Conservation (phyloP, 2,329 filamentous ascomycete species). For the Lachnellula subtilissima region DNA sequence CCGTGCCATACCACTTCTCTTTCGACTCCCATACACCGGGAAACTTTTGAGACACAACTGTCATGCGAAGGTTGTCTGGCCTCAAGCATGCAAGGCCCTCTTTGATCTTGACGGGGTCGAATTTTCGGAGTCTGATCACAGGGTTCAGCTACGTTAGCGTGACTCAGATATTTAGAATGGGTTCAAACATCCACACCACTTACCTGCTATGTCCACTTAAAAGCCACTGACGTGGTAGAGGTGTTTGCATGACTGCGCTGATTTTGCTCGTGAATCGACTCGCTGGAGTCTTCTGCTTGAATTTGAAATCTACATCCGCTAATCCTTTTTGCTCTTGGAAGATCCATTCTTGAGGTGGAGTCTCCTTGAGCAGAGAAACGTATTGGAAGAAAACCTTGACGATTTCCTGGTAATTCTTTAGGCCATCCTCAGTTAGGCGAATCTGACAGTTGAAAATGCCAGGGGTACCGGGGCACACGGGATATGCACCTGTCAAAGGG, state of each 20-base stretch:
- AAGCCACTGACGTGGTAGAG: slow-evolving; percentile 79
- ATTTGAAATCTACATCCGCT: slow-evolving; percentile 90
- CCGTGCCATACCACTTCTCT: slow-evolving; percentile 97
- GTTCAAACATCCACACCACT: slow-evolving; percentile 1
- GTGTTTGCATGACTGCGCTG: slow-evolving; percentile 86
- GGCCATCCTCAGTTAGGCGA: slow-evolving; percentile 60
- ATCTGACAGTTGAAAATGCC: slow-evolving; percentile 63
- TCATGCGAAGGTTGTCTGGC: slow-evolving; percentile 86
- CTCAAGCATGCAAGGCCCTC: slow-evolving; percentile 68
- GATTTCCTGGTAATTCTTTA: slow-evolving; percentile 56
- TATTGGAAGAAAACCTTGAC: slow-evolving; percentile 72
- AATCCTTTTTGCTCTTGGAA: slow-evolving; percentile 88
- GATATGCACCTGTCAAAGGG: slow-evolving; percentile 44
- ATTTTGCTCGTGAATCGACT: slow-evolving; percentile 83
- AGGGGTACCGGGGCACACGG: slow-evolving; percentile 58
- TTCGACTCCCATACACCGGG: slow-evolving; percentile 81
- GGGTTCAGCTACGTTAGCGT: slow-evolving; percentile 12
- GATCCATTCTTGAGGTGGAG: slow-evolving; percentile 84
- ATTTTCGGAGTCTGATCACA: slow-evolving; percentile 57
- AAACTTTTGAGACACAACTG: slow-evolving; percentile 74
- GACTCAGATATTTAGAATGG: not conserved
- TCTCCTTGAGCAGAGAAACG: slow-evolving; percentile 76
- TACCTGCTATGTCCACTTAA: slow-evolving; percentile 69
- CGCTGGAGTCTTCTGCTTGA: slow-evolving; percentile 86
- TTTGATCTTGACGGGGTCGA: slow-evolving; percentile 72